These are phyloP conservation scores for Scheffersomyces lignosus DNA, from an alignment of 805 yeast species.

Conservation along the genomic window DNA sequence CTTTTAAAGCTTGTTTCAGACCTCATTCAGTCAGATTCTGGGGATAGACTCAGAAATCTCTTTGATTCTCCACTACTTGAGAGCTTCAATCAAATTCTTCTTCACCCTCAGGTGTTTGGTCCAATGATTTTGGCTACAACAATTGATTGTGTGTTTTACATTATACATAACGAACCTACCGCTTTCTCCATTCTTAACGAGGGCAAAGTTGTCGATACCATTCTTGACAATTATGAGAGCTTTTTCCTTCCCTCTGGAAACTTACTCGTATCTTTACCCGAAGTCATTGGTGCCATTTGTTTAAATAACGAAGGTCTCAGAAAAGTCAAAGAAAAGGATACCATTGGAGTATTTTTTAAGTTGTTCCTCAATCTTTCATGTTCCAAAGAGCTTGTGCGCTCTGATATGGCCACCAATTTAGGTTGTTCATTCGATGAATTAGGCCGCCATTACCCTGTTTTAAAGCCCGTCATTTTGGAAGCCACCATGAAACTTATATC, in stretches of 20 bases:
- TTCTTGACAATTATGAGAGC: slow-evolving; percentile 56
- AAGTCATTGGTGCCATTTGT: slow-evolving; percentile 79
- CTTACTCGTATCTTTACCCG: slow-evolving; percentile 62
- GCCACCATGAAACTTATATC: slow-evolving; percentile 48
- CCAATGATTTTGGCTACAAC: slow-evolving; percentile 59
- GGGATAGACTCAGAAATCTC: slow-evolving; percentile 80
- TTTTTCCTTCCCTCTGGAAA: slow-evolving; percentile 61
- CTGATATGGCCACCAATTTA: slow-evolving; percentile 52
- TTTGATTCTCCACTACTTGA: slow-evolving; percentile 80
- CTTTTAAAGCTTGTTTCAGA: slow-evolving; percentile 63
- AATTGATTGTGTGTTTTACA: slow-evolving; percentile 62
- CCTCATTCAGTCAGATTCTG: slow-evolving; percentile 69
- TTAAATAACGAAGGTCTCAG: slow-evolving; percentile 71
- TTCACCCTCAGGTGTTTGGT: slow-evolving; percentile 64
- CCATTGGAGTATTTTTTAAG: slow-evolving; percentile 46
- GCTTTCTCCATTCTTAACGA: slow-evolving; percentile 79
- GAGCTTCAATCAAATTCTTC: slow-evolving; percentile 58
- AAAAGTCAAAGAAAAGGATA: slow-evolving; percentile 45
- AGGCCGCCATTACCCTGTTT: slow-evolving; percentile 77
- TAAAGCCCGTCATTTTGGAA: slow-evolving; percentile 57
- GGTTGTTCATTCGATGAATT: slow-evolving; percentile 78
- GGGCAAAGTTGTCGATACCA: slow-evolving; percentile 65
- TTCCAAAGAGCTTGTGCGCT: slow-evolving; percentile 52
- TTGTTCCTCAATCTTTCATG: slow-evolving; percentile 49
- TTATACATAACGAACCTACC: slow-evolving; percentile 89